Base-by-base conservation (phyloP, 345 rosid species). In the Eucalyptus urophylla region DNA sequence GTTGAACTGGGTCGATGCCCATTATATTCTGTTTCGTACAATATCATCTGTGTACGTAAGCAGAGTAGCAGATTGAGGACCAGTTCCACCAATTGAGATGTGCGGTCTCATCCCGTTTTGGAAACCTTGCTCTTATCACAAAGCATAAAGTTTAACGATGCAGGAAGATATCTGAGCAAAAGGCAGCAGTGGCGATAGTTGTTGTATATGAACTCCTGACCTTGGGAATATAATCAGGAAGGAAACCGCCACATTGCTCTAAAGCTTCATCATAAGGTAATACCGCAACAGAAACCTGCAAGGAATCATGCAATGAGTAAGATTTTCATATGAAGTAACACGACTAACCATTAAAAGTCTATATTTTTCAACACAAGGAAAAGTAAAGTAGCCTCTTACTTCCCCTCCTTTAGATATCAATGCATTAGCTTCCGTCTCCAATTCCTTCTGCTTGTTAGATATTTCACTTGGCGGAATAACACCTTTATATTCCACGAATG, bases 401-500 rank as follows among this genome's bases (percentile, higher is more conserved):
- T 92, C 91, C 90, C 96, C 98, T 89, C 98, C 98, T 67, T 86
- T 93, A 81, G 95, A 89, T 90, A 96, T 95, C 83, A 96, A 90
- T 37, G 93, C 92, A 92, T 93, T 95, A 40, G 94, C 96, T 93
- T 94, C 98, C n/a, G 67, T 81, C 91, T 95, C 98, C 90, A 95
- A 85, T 90, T 95, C 97, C 89, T 88, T 91, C 90, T 88, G 95
- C 92, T 95, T 95, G 90, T 33, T 93, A 86, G 91, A 94, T 90
- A 95, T 65, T 89, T 93, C 96, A 90, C 85, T 91, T 88, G 92
- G 97, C 14, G 94, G 93, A 90, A 96, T 87, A 21, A 86, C 87
- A 60, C 98, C 98, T 86, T 94, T 95, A 90, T 95, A 97, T 92
- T 97, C 98, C 90, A 97, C 98, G 87, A 91, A 96, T 56, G 99